Evolutionary conservation across 768 basidiomycete species (phyloP), one percentile per base, ranked within the genome.

Genomic region (Trametes villosa): DNA sequence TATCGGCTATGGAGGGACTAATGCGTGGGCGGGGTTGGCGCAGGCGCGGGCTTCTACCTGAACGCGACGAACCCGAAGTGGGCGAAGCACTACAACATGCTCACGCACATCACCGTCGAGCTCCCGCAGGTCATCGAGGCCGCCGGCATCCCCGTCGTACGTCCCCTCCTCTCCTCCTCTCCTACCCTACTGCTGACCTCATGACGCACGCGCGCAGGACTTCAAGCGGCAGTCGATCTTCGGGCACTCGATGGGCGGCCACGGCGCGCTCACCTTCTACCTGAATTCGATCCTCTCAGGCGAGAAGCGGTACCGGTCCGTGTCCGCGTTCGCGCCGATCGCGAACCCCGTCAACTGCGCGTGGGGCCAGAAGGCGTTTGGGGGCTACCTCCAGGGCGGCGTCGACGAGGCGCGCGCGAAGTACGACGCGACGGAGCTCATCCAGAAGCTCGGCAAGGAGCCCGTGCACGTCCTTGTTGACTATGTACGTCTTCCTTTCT

Each of bases 231-330:
- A 92, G 70, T 94, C 94, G 22, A 88, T 98, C 68, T 91, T 94
- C 70, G 97, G 97, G 11, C 97, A 99, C 75, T 94, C 92, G 45
- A 99, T 98, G 97, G 94, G 92, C 58, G 97, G 97, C 2, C 95
- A 97, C 70, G 97, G 97, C 9, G 94, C 97, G 13, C 82, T 99
- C 27, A 90, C 91, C 17, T 76, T 98, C 38, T 98, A 98, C 75
- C 87, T 98, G 45, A 80, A 86, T 55, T 88, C 92, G 31, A 71
- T 78, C 50, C 63, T 75, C 31, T 41, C 33, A n/a, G 71, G 68
- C 33, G 57, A 52, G 56, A 86, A 85, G 71, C 82, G 83, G 65
- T 98, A 91, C 76, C 85, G 86, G 53, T 96, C 94, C 20, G 91
- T 84, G 8, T 96, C 94, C 7, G 96, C 94, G 0, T 98, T 98